Percentiles rank a stretch among this genome's conserved stretches.
Conservation (phyloP, 225 moss, liverwort and hornwort genomes). For the Ulota crispa region DNA sequence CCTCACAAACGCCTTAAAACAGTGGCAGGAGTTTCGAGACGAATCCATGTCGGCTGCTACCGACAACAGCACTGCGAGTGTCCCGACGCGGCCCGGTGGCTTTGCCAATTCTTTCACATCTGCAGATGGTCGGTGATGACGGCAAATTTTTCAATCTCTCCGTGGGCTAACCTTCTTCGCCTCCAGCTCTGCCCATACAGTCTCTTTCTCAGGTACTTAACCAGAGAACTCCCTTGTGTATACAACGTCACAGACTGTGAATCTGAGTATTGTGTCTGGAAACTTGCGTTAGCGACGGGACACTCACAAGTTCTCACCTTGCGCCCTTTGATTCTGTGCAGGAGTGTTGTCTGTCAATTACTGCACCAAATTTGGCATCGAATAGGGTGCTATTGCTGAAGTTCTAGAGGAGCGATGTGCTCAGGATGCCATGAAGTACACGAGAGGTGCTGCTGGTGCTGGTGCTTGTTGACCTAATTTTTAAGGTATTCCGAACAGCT, state of each 20-base stretch:
- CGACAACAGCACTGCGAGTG: conserved; percentile 13
- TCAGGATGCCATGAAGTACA: neutral
- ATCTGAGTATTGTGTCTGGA: neutral
- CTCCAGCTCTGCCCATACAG: neutral
- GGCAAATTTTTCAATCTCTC: neutral
- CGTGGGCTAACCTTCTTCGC: neutral
- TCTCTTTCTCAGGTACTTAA: neutral
- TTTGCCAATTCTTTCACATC: conserved; percentile 44
- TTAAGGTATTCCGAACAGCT: neutral
- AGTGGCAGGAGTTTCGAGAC: conserved; percentile 70
- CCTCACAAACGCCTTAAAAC: conserved; percentile 72
- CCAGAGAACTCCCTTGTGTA: neutral
- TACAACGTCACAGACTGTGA: neutral
- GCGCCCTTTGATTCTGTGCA: neutral
- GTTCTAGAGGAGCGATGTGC: neutral
- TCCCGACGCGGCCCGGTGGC: conserved; percentile 43
- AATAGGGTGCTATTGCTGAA: neutral
- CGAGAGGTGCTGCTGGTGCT: neutral
- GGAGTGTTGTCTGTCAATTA: neutral
- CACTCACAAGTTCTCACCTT: neutral
- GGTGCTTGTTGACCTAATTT: neutral
- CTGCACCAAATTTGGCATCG: neutral
- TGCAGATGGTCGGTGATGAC: conserved; percentile 32
- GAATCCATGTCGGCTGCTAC: conserved; percentile 19
- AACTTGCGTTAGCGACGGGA: neutral